A percentile compares a stretch with the other conserved stretches of the same genome.
Conservation (phyloP, 2,329 filamentous ascomycete genomes). For the Aspergillus sp. region DNA sequence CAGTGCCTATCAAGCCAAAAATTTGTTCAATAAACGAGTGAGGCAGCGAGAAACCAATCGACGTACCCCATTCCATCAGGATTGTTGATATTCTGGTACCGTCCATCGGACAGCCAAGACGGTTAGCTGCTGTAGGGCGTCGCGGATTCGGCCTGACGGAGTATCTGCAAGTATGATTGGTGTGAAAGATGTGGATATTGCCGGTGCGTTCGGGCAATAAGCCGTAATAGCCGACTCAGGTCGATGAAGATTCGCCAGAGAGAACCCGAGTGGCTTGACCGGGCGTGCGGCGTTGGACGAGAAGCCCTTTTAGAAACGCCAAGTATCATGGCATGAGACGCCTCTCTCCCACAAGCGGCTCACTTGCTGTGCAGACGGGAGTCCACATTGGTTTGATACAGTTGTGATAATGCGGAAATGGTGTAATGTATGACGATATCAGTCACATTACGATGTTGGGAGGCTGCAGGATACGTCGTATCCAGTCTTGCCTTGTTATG, state of each 20-base stretch:
- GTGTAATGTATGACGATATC: too few relatives aligned
- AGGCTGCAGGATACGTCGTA: too few relatives aligned
- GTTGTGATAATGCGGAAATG: too few relatives aligned
- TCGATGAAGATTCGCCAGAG: background rate
- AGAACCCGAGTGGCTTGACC: background rate
- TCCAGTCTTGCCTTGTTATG: too few relatives aligned
- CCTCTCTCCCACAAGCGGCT: background rate
- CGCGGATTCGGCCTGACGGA: background rate
- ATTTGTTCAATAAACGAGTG: too few relatives aligned
- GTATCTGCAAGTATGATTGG: background rate
- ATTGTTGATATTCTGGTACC: background rate
- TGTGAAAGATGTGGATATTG: background rate
- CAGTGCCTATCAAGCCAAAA: too few relatives aligned
- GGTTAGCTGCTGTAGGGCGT: background rate
- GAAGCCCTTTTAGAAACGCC: background rate
- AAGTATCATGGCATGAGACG: background rate
- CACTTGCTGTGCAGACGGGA: too few relatives aligned
- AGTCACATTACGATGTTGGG: too few relatives aligned
- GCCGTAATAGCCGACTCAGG: background rate
- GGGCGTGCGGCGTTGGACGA: background rate
- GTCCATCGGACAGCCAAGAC: background rate
- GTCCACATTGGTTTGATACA: too few relatives aligned
- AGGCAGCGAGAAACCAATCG: background rate
- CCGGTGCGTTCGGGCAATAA: too few relatives aligned
- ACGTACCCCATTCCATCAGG: background rate